Percentiles rank a stretch among this genome's conserved stretches.
These are phyloP conservation scores for Clonostachys rhizophaga DNA, from an alignment of 2,329 filamentous ascomycete genomes.

Conservation along the genomic window DNA sequence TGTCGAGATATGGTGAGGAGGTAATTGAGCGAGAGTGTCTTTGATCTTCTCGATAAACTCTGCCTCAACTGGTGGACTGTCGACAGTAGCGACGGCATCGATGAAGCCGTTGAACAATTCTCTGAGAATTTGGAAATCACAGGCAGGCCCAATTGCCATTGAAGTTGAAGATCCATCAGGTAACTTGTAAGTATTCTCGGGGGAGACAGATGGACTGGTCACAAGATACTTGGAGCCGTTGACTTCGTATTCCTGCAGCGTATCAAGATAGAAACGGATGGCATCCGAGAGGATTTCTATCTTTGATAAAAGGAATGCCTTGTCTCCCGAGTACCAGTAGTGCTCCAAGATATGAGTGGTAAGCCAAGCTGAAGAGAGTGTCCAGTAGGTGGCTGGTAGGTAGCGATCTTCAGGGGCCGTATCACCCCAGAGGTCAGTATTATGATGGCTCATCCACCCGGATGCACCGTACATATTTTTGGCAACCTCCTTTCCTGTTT, in stretches of 20 bases:
- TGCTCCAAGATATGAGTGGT: conserved; percentile 3
- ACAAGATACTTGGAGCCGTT: conserved; percentile 16
- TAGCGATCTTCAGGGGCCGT: conserved; percentile 5
- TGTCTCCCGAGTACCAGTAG: background rate
- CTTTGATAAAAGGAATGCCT: conserved; percentile 21
- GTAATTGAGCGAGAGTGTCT: background rate
- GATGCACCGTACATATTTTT: conserved; percentile 24
- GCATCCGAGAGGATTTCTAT: conserved; percentile 1
- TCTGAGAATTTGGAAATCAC: conserved; percentile 7
- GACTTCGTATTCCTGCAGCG: conserved; percentile 13
- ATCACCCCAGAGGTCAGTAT: conserved; percentile 29
- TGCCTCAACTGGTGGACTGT: conserved; percentile 1
- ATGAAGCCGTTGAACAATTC: conserved; percentile 5
- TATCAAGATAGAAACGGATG: conserved; percentile 1
- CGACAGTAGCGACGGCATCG: conserved; percentile 4
- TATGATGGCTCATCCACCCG: conserved; percentile 27
- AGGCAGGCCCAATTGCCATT: conserved; percentile 3
- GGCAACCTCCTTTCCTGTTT: conserved; percentile 25
- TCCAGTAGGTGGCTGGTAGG: conserved; percentile 3
- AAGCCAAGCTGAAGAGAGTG: conserved; percentile 3
- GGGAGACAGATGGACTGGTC: conserved; percentile 16
- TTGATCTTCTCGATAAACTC: conserved; percentile 3
- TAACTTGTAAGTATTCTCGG: conserved; percentile 14
- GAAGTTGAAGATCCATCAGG: conserved; percentile 3
- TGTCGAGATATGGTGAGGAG: background rate